Conservation (phyloP, 768 basidiomycete genomes). For the Boletus pseudo-olivaceus region DNA sequence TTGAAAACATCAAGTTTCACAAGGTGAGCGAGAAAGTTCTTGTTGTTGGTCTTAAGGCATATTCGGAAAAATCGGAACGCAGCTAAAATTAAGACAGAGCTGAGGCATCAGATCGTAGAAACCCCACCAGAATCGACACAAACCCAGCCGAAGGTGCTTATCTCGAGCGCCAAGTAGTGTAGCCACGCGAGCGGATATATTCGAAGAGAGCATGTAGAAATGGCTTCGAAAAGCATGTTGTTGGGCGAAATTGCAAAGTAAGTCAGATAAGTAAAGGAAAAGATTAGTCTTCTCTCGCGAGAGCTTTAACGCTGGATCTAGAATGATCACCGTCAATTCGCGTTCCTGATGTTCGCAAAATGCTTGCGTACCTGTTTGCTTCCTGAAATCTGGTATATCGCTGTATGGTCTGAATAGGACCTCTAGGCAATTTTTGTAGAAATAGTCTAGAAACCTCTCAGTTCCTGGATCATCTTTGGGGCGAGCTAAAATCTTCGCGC, state of each 20-base stretch:
- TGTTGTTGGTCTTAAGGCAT: conserved; percentile 78
- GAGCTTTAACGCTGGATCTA: conserved; percentile 53
- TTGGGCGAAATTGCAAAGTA: conserved; percentile 81
- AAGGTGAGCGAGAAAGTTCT: conserved; percentile 67
- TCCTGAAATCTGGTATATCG: conserved; percentile 68
- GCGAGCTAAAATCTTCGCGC: conserved; percentile 49
- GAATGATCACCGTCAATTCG: neutral
- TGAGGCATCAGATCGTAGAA: conserved; percentile 12
- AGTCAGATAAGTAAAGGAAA: conserved; percentile 85
- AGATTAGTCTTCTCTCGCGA: conserved; percentile 78
- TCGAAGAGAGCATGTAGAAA: conserved; percentile 82
- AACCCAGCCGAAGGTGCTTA: conserved; percentile 91
- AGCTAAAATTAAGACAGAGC: conserved; percentile 44
- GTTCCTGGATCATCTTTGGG: conserved; percentile 79
- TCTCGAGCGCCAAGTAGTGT: conserved; percentile 77
- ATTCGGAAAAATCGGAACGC: conserved; percentile 90
- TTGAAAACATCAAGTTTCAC: conserved; percentile 82
- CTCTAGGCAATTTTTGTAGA: conserved; percentile 82
- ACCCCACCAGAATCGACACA: conserved; percentile 26
- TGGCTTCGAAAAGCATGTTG: conserved; percentile 93
- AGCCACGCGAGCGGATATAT: conserved; percentile 70
- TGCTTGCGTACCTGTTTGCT: conserved; percentile 37
- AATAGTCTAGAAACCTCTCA: conserved; percentile 89
- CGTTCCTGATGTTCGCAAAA: neutral
- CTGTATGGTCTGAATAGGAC: conserved; percentile 77